Evolutionary conservation across 257 asterid species (phyloP).

Genomic region (Cinchona pubescens): DNA sequence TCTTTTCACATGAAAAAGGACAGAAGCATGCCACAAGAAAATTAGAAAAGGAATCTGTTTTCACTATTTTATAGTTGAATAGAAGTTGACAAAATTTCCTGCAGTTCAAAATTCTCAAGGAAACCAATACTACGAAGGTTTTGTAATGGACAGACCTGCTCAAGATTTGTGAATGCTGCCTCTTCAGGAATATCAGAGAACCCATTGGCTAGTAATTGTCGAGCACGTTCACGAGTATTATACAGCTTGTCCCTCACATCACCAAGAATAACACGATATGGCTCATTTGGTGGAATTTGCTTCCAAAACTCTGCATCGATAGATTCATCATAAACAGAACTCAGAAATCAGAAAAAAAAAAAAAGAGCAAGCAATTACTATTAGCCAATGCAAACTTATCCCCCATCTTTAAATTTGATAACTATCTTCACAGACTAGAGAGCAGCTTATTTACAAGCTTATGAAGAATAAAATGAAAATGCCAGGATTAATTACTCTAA

Average conservation of each 20-base stretch:
- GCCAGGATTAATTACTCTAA: background rate
- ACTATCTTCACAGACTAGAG: background rate
- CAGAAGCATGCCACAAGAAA: background rate
- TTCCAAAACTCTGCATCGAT: slow-evolving; percentile 82
- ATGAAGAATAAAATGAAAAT: background rate
- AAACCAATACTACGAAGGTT: background rate
- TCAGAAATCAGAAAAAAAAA: background rate
- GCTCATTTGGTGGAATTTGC: slow-evolving; percentile 80
- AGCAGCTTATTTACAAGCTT: background rate
- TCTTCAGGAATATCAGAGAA: slow-evolving; percentile 68
- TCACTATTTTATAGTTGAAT: too few relatives aligned
- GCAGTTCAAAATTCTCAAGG: background rate
- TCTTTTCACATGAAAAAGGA: background rate
- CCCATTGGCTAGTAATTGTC: slow-evolving; percentile 70
- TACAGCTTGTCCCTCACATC: slow-evolving; percentile 93
- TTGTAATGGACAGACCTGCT: slow-evolving; percentile 49
- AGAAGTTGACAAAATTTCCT: background rate
- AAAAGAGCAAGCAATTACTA: background rate
- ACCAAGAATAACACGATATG: slow-evolving; percentile 90
- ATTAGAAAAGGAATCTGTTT: background rate
- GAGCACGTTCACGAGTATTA: slow-evolving; percentile 88
- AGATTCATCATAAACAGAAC: slow-evolving; percentile 1
- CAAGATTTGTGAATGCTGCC: slow-evolving; percentile 59
- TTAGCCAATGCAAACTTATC: background rate
- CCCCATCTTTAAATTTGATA: background rate